phyloP scores from a whole-genome alignment of 2,329 filamentous ascomycete genomes.

The Peltaster fructicola region DNA sequence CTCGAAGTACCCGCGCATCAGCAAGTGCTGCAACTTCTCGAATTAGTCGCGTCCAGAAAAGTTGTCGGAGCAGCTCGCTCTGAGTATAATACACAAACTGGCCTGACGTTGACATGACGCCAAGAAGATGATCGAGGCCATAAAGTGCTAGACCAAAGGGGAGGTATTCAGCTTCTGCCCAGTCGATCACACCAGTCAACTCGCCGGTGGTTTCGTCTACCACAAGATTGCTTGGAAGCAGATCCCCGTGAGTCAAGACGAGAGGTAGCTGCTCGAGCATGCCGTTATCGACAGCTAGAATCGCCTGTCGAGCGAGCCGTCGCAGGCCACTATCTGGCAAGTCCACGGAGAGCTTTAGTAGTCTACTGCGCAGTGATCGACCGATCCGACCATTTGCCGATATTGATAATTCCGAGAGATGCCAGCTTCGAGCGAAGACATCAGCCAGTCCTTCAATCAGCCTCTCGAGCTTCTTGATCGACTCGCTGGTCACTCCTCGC shows the following conservation, averaged over 20 bases:
- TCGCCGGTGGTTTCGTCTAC: conserved; percentile 25
- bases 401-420: neutral
- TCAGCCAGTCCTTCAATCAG: conserved; percentile 1
- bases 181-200: conserved; percentile 40
- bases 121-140: conserved; percentile 40
- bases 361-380: neutral
- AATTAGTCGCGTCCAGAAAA: conserved; percentile 32
- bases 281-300: conserved; percentile 1
- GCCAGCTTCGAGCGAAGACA: conserved; percentile 1
- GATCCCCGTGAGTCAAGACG: conserved; percentile 41
- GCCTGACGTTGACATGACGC: conserved; percentile 18
- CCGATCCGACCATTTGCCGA: neutral
- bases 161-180: conserved; percentile 42
- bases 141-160: conserved; percentile 42
- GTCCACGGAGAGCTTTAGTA: neutral
- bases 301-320: neutral
- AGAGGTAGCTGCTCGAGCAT: conserved; percentile 25
- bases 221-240: conserved; percentile 39
- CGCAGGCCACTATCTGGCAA: neutral
- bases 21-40: conserved; percentile 16
- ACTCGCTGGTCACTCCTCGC: neutral
- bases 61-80: conserved; percentile 23
- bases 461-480: neutral
- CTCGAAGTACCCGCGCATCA: conserved; percentile 16
- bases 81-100: conserved; percentile 26